phyloP scores from a whole-genome alignment of 768 basidiomycete species.

The Lactarius hatsudake region DNA sequence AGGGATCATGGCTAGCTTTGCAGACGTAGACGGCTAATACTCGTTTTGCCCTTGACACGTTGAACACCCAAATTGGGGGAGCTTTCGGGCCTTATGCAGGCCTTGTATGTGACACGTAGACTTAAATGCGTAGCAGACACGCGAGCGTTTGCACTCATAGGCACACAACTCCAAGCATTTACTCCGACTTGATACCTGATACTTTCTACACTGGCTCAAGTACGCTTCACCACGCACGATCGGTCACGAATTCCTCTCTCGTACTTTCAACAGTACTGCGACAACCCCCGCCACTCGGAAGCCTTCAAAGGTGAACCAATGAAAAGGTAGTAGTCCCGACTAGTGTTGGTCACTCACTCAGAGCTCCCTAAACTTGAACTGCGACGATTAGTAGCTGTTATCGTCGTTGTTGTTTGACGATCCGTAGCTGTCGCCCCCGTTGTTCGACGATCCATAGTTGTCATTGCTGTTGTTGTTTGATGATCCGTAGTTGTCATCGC shows the following conservation, averaged over 20 bases:
- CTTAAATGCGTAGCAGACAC: neutral
- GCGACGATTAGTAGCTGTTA: constrained; percentile 31
- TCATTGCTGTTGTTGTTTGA: constrained; percentile 32
- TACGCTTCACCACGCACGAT: neutral
- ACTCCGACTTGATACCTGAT: neutral
- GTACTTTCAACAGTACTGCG: neutral
- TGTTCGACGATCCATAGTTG: constrained; percentile 30
- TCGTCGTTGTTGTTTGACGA: constrained; percentile 21
- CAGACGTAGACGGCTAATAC: too few species aligned
- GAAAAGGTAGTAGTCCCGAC: neutral
- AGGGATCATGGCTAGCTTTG: too few species aligned
- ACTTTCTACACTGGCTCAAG: neutral
- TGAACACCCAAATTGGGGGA: too few species aligned
- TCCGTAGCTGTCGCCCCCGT: constrained; percentile 4
- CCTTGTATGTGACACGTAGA: neutral
- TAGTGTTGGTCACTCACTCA: neutral
- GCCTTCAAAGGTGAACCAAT: neutral
- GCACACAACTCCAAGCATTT: neutral
- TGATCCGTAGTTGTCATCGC: constrained; percentile 12
- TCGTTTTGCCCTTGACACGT: too few species aligned
- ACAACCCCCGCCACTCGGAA: neutral
- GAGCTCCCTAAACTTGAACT: constrained; percentile 27
- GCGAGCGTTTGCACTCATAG: too few species aligned
- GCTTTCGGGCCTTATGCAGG: too few species aligned
- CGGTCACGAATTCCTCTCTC: neutral